Percentiles rank a stretch among this genome's conserved stretches.
Conservation (phyloP, 139 green algal genomes). For the Volvox africanus region DNA sequence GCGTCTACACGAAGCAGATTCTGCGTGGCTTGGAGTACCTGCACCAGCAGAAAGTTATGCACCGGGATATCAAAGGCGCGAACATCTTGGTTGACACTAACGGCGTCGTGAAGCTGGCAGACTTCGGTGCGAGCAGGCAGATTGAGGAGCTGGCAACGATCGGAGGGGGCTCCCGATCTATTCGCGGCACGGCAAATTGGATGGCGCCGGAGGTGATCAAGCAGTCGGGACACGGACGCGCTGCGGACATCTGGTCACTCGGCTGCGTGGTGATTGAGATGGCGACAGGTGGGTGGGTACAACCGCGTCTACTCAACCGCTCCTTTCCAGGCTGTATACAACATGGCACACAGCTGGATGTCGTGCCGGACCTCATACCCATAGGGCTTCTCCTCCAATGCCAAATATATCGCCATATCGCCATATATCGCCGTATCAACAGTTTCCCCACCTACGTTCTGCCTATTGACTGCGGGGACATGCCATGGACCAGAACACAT, state of each 20-base stretch:
- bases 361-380: too few species aligned
- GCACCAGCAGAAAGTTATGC: constrained; percentile 90
- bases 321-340: too few species aligned
- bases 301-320: too few species aligned
- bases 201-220: constrained; percentile 99
- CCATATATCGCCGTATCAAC: too few species aligned
- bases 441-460: too few species aligned
- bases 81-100: constrained; percentile 96
- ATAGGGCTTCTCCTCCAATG: too few species aligned
- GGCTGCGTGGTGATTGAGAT: constrained; percentile 98
- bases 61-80: constrained; percentile 88
- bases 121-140: constrained; percentile 95
- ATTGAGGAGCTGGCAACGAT: constrained; percentile 94
- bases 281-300: constrained; percentile 77
- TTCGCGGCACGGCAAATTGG: constrained; percentile 97
- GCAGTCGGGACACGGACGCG: constrained; percentile 80
- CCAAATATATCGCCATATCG: too few species aligned
- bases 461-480: too few species aligned
- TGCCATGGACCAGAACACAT: too few species aligned
- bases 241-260: constrained; percentile 97
- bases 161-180: constrained; percentile 85
- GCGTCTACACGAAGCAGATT: constrained; percentile 86
- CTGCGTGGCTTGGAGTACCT: constrained; percentile 94
- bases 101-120: constrained; percentile 94
- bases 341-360: too few species aligned